These are phyloP conservation scores for Sporothrix phasma DNA, from an alignment of 2,329 filamentous ascomycete species.

Conservation along the genomic window DNA sequence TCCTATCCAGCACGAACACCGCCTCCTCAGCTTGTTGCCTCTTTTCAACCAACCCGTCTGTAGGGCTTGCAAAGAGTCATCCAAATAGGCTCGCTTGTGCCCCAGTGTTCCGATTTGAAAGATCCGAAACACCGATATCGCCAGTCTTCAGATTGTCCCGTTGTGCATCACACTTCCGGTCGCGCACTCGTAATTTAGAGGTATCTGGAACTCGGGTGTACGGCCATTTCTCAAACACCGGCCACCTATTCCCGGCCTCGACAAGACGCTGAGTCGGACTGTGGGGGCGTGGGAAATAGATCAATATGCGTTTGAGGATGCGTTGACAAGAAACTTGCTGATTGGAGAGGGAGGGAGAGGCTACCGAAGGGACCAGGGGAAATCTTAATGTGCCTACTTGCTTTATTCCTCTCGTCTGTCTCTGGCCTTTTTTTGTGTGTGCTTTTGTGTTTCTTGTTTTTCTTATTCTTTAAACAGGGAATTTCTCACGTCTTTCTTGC, in stretches of 20 bases:
- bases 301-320: neutral
- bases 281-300: neutral
- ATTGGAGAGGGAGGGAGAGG: neutral
- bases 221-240: no score
- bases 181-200: conserved; percentile 1
- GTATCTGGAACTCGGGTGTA: no score
- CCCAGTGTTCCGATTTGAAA: no score
- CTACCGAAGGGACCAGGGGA: neutral
- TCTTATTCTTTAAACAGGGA: neutral
- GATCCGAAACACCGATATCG: no score
- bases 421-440: conserved; percentile 2
- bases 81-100: no score
- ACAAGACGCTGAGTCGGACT: neutral
- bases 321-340: neutral
- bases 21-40: neutral
- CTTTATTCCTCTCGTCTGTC: neutral
- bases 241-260: neutral
- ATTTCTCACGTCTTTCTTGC: neutral
- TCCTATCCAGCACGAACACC: neutral
- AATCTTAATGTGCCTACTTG: conserved; percentile 13
- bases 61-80: no score
- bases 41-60: neutral
- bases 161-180: neutral
- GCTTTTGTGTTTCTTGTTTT: neutral
- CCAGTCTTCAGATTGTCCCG: neutral